phyloP scores from a whole-genome alignment of 768 basidiomycete genomes.

The Amanita molliuscula region DNA sequence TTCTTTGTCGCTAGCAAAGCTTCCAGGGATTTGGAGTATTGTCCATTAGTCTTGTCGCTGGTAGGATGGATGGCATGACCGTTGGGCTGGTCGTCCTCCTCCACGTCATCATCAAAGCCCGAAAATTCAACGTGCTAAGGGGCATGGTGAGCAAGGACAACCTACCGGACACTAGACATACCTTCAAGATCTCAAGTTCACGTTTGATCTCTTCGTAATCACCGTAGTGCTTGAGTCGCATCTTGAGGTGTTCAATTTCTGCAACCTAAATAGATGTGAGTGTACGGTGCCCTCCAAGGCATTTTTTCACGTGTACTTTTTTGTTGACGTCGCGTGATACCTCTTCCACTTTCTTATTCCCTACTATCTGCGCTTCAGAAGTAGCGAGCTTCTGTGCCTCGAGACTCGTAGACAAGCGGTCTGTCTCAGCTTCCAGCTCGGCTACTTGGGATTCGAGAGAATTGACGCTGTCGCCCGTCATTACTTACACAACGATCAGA shows the following conservation, averaged over 20 bases:
- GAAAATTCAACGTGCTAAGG: constrained; percentile 91
- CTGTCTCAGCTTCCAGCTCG: constrained; percentile 69
- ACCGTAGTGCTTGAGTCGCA: constrained; percentile 56
- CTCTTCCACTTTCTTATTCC: constrained; percentile 50
- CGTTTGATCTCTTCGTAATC: constrained; percentile 99
- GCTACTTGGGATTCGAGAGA: constrained; percentile 63
- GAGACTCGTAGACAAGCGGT: constrained; percentile 55
- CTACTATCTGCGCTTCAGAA: constrained; percentile 33
- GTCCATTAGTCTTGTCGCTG: constrained; percentile 68
- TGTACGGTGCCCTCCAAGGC: background rate
- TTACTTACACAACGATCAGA: background rate
- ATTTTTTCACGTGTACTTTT: constrained; percentile 24
- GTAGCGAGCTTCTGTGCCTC: constrained; percentile 47
- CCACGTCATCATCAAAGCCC: constrained; percentile 70
- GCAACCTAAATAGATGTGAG: constrained; percentile 24
- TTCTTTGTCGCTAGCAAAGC: constrained; percentile 89
- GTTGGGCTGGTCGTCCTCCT: constrained; percentile 37
- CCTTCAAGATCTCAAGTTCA: constrained; percentile 98
- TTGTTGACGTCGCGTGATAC: constrained; percentile 46
- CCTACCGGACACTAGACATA: constrained; percentile 15
- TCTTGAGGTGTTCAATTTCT: constrained; percentile 63
- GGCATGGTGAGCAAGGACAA: background rate
- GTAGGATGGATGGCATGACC: constrained; percentile 64
- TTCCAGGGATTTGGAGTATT: constrained; percentile 79
- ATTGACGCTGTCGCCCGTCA: constrained; percentile 40